Conservation (phyloP, 352 stramenopile species). For the Thalassiosira mediterranea region DNA sequence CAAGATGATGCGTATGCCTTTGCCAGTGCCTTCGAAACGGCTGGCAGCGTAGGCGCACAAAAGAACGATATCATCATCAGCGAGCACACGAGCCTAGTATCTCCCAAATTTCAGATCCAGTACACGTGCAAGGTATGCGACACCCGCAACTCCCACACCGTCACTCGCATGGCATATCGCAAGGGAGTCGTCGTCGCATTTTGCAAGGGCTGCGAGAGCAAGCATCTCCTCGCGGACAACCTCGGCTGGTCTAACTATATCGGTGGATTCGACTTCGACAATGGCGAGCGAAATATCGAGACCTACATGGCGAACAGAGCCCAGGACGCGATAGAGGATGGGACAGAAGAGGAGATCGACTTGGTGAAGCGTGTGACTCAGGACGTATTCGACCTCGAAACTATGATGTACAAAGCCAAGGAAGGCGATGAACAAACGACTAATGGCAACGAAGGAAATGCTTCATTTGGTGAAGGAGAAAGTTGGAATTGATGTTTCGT, state of each 20-base stretch:
- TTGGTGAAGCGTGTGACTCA: slow-evolving; percentile 55
- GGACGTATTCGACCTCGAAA: slow-evolving; percentile 75
- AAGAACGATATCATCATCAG: neutral
- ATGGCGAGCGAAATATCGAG: slow-evolving; percentile 66
- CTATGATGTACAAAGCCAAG: slow-evolving; percentile 45
- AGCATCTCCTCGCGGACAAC: slow-evolving; percentile 81
- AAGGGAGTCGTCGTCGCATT: slow-evolving; percentile 70
- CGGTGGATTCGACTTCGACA: slow-evolving; percentile 51
- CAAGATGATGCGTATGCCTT: too few species aligned
- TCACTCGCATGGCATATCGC: slow-evolving; percentile 65
- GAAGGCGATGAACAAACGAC: slow-evolving; percentile 1
- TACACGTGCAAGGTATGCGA: slow-evolving; percentile 81
- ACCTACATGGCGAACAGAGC: slow-evolving; percentile 53
- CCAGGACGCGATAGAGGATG: slow-evolving; percentile 13
- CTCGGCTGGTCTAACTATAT: slow-evolving; percentile 60
- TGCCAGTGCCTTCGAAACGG: too few species aligned
- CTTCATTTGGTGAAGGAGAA: slow-evolving; percentile 1
- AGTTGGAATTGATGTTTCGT: slow-evolving; percentile 32
- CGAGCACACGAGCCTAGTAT: slow-evolving; percentile 7
- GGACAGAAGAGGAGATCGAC: slow-evolving; percentile 14
- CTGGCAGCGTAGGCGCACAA: neutral
- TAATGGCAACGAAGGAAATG: slow-evolving; percentile 3
- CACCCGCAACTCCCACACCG: slow-evolving; percentile 60
- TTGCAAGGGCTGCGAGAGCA: slow-evolving; percentile 64
- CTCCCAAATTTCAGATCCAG: slow-evolving; percentile 71